Base-by-base conservation (phyloP, 352 stramenopile genomes). In the Globisporangium lucens region DNA sequence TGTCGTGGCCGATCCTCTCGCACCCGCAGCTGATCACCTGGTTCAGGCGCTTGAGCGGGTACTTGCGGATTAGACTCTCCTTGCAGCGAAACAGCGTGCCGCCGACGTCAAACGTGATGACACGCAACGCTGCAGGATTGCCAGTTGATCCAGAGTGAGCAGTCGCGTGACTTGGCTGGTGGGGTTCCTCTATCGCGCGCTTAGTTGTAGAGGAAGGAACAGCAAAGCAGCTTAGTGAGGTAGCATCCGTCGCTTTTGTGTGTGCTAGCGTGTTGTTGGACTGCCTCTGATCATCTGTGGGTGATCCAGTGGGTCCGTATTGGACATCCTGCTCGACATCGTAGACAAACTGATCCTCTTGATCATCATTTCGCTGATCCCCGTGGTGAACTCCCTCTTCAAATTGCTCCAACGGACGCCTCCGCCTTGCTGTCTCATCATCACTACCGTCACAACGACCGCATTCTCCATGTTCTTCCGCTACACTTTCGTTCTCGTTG, bases 31-130 rank as follows among this genome's bases (percentile, higher is more conserved):
- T 77, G 53, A 90, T 78, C 15, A 93, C 74, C 47, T 84, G 83
- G 51, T 84, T 68, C 12, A 93, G 73, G 43, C 83, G 72, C 56
- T 90, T 90, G n/a, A 66, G 56, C 4, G 85, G 83, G 55, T 78
- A 82, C 60, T 85, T 88, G 47, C 74, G 73, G 47, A 91, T 79
- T 33, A 91, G 72, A 35, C 74, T 81, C 51, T 81, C 78, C 68
- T 89, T 89, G 74, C 83, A 91, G 1, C 76, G 78, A 61, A 93
- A 93, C 12, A 89, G 56, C 29, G 71, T 84, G 2, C 85, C 83
- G n/a, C 85, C 75, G 1, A 93, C 85, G 22, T 93, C 85, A 53
- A 93, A 91, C 5, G 73, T 62, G 15, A 86, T 47, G 29, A 83
- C 67, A 1, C 68, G 65, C 12, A 73, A 30, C n/a, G 35, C 29